phyloP scores from a whole-genome alignment of 1,284 basidiomycete species.

The Naganishia sp. region DNA sequence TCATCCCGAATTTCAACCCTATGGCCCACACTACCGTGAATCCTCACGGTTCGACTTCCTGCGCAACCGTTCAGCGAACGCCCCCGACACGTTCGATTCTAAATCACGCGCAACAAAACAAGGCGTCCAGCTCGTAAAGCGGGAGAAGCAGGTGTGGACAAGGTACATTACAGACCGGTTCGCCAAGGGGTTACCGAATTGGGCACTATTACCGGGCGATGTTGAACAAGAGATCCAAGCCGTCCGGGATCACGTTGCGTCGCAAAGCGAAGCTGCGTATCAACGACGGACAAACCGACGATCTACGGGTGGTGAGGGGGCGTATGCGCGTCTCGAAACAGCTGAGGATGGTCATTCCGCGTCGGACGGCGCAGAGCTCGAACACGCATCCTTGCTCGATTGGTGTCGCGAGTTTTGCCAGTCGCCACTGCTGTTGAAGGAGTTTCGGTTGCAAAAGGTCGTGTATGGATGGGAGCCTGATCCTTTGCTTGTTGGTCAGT shows the following conservation, averaged over 20 bases:
- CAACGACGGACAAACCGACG: neutral
- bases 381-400: constrained; percentile 8
- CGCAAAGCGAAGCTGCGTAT: neutral
- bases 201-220: neutral
- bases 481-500: constrained; percentile 9
- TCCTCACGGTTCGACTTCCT: neutral
- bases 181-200: constrained; percentile 9
- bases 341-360: constrained; percentile 4
- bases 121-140: constrained; percentile 4
- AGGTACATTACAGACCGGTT: neutral
- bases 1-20: constrained; percentile 16
- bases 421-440: constrained; percentile 12
- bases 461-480: constrained; percentile 15
- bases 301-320: neutral
- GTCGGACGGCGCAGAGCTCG: neutral
- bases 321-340: constrained; percentile 1
- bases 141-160: constrained; percentile 4
- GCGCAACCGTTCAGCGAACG: neutral
- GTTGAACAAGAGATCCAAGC: constrained; percentile 4
- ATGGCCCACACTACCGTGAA: constrained; percentile 9
- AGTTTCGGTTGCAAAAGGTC: constrained; percentile 8
- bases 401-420: constrained; percentile 22
- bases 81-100: neutral
- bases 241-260: neutral
- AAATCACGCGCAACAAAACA: constrained; percentile 15